Evolutionary conservation across 352 stramenopile genomes (phyloP).

Genomic region (Lagenidium giganteum): DNA sequence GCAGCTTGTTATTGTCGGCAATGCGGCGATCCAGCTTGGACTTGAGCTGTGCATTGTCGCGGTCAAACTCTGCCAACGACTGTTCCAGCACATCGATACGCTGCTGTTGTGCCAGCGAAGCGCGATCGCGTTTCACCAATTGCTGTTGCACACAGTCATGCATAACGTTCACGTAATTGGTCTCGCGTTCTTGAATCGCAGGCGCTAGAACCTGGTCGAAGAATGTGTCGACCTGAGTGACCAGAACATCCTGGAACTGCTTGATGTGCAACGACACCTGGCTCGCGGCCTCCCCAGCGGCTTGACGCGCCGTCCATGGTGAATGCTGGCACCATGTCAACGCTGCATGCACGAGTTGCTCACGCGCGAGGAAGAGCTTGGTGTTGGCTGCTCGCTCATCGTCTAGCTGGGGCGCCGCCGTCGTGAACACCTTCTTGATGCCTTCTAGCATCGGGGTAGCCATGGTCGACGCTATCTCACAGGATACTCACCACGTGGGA

Average conservation of each 20-base stretch:
- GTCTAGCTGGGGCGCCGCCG: neutral
- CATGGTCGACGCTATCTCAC: neutral
- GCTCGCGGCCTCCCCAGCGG: neutral
- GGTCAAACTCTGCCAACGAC: slow-evolving; percentile 18
- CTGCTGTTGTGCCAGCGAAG: slow-evolving; percentile 4
- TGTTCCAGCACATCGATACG: slow-evolving; percentile 18
- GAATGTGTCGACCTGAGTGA: slow-evolving; percentile 27
- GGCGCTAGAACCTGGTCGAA: slow-evolving; percentile 33
- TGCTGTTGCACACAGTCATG: slow-evolving; percentile 49
- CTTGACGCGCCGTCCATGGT: no score
- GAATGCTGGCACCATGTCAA: neutral
- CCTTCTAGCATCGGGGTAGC: neutral
- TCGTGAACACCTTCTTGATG: neutral
- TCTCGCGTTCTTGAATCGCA: slow-evolving; percentile 52
- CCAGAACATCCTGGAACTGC: no score
- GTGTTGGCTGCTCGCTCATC: neutral
- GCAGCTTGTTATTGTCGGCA: slow-evolving; percentile 55
- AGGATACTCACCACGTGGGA: no score
- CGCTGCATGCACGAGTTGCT: neutral
- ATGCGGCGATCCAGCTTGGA: slow-evolving; percentile 59
- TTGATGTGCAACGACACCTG: neutral
- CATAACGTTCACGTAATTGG: slow-evolving; percentile 46
- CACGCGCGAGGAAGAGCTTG: neutral
- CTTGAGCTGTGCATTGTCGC: slow-evolving; percentile 28
- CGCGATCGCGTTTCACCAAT: slow-evolving; percentile 23